phyloP scores from a whole-genome alignment of 805 yeast genomes.

The Monosporozyma yasuniensis region DNA sequence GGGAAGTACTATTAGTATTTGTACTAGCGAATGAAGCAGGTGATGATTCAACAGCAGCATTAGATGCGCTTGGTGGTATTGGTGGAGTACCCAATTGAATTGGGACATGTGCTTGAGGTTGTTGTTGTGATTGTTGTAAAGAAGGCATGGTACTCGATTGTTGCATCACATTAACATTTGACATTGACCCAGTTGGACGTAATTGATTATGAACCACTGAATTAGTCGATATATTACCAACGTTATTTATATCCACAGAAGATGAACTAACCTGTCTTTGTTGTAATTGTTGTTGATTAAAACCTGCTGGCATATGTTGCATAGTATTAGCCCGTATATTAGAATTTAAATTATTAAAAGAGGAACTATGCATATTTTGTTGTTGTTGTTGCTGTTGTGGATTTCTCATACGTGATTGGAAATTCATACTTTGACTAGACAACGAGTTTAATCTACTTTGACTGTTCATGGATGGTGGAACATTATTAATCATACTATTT shows the following conservation, averaged over 20 bases:
- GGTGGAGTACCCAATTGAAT: slow-evolving; percentile 7
- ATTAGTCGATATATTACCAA: slow-evolving; percentile 3
- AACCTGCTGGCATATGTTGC: background rate
- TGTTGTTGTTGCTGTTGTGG: slow-evolving; percentile 3
- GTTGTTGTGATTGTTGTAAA: slow-evolving; percentile 1
- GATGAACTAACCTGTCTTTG: slow-evolving; percentile 23
- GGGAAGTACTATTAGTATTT: slow-evolving; percentile 3
- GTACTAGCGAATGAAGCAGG: slow-evolving; percentile 3
- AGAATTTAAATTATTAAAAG: slow-evolving; percentile 1
- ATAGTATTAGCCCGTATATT: background rate
- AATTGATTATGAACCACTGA: slow-evolving; percentile 5
- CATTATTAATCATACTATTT: background rate
- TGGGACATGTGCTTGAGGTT: slow-evolving; percentile 5
- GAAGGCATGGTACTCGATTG: background rate
- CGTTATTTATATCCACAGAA: slow-evolving; percentile 10
- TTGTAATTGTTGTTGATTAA: slow-evolving; percentile 3
- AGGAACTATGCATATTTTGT: slow-evolving; percentile 2
- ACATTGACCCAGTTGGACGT: slow-evolving; percentile 3
- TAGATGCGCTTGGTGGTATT: slow-evolving; percentile 10
- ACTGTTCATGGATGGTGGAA: slow-evolving; percentile 12
- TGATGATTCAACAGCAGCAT: slow-evolving; percentile 5
- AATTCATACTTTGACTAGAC: slow-evolving; percentile 16
- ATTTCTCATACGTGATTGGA: slow-evolving; percentile 13
- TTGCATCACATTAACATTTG: background rate
- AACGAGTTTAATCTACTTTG: slow-evolving; percentile 23